These are phyloP conservation scores for Penicillium janthinellum DNA, from an alignment of 2,329 filamentous ascomycete genomes.

Conservation along the genomic window DNA sequence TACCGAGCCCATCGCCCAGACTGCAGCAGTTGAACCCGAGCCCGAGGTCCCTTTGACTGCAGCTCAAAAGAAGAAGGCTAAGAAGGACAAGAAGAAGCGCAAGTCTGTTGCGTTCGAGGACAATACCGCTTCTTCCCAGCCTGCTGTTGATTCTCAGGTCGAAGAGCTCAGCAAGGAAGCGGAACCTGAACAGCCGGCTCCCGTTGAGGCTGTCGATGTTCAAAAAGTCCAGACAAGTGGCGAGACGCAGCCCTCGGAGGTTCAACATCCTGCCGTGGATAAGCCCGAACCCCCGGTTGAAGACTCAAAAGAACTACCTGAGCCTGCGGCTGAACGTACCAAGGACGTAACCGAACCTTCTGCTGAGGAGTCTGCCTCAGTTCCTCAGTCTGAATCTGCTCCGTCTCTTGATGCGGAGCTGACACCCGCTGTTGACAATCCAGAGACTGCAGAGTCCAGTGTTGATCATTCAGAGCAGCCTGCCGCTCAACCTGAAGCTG, in stretches of 20 bases:
- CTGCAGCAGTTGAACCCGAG: background rate
- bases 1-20: background rate
- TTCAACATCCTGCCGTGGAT: conserved; percentile 6
- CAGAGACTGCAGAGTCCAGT: background rate
- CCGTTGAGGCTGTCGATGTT: background rate
- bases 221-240: conserved; percentile 9
- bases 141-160: conserved; percentile 7
- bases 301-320: conserved; percentile 5
- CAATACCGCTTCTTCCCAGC: conserved; percentile 1
- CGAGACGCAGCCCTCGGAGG: conserved; percentile 16
- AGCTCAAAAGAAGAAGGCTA: conserved; percentile 22
- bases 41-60: conserved; percentile 13
- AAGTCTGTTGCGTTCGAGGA: conserved; percentile 24
- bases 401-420: background rate
- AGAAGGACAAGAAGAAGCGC: conserved; percentile 28
- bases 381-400: conserved; percentile 9
- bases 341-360: conserved; percentile 8
- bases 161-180: conserved; percentile 3
- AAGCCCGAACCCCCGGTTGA: conserved; percentile 1
- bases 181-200: conserved; percentile 11
- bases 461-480: background rate
- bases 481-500: conserved; percentile 9
- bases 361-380: conserved; percentile 2
- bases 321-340: conserved; percentile 4
- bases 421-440: background rate